phyloP scores from a whole-genome alignment of 108 stramenopile species.

The Skeletonema costatum region DNA sequence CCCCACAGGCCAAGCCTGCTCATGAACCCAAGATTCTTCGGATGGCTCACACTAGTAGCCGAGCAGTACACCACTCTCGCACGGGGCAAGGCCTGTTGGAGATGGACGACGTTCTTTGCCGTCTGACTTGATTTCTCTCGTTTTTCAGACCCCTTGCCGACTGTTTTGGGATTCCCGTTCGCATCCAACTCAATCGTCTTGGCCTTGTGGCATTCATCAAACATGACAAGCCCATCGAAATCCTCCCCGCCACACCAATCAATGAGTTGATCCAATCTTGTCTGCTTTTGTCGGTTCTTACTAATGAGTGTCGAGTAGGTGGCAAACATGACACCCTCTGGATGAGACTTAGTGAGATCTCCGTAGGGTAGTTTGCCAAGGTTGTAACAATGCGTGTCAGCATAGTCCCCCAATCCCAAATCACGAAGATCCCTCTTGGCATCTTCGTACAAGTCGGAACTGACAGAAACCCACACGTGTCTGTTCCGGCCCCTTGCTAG shows the following conservation, averaged over 20 bases:
- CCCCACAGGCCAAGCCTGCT: constrained; percentile 67
- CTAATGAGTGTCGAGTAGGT: constrained; percentile 52
- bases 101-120: constrained; percentile 49
- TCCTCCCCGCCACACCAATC: constrained; percentile 61
- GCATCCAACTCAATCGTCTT: constrained; percentile 55
- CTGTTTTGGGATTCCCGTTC: constrained; percentile 38
- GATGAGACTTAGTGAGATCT: constrained; percentile 5
- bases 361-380: constrained; percentile 34
- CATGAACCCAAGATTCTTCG: constrained; percentile 64
- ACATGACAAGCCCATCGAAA: constrained; percentile 63
- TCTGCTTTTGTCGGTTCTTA: constrained; percentile 17
- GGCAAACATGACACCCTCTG: constrained; percentile 57
- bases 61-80: constrained; percentile 66
- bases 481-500: constrained; percentile 15
- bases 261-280: constrained; percentile 60
- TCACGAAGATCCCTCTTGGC: constrained; percentile 35
- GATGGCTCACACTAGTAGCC: constrained; percentile 59
- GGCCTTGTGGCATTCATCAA: constrained; percentile 77
- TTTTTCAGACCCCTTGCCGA: constrained; percentile 11
- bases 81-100: constrained; percentile 53
- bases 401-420: constrained; percentile 10
- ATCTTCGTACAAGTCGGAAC: constrained; percentile 34
- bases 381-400: constrained; percentile 23
- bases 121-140: constrained; percentile 4
- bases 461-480: constrained; percentile 40